Evolutionary conservation across 2,329 filamentous ascomycete genomes (phyloP), one percentile per base, ranked within the genome.

Genomic region (Penicillium paneum): DNA sequence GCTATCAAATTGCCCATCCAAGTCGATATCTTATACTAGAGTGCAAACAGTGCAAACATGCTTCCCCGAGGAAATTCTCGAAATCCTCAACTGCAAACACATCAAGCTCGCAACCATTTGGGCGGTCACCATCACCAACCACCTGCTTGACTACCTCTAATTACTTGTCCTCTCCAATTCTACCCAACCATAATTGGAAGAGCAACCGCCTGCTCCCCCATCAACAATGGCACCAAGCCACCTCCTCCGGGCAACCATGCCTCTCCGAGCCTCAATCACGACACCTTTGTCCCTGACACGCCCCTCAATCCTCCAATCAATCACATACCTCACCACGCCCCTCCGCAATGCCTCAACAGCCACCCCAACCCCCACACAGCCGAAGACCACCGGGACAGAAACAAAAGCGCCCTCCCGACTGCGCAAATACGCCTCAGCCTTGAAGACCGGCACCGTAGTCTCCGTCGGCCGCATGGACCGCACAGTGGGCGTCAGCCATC

Each of bases 391-490:
- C 19, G 44, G 49, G 41, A 54, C 61, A 54, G 44, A 47, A 28
- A 58, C 61, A 52, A 54, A 50, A 53, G 56, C 57, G 12, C 67
- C 64, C 21, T 60, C 69, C 36, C 67, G 66, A 34, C 65, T 72
- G 51, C 71, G 71, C 61, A 58, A 49, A 51, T 74, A 74, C 57
- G 68, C 71, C 57, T 73, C 68, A 58, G 62, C 57, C 46, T 49
- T 68, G 49, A 71, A 71, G 55, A 69, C 61, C 53, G 74, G 74
- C 59, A 76, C 73, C 39, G 74, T 76, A 26, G 63, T 70, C 44
- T 74, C 73, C 21, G 73, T 73, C 45, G 74, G 74, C 47, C 64
- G 65, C 26, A 76, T 76, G 74, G 64, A 74, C 49, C 71, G 70
- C 53, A 75, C 73, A 32, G 74, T 74, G 46, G 69, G 67, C 44